phyloP scores from a whole-genome alignment of 1,284 basidiomycete species.

The Irpex lacteus region DNA sequence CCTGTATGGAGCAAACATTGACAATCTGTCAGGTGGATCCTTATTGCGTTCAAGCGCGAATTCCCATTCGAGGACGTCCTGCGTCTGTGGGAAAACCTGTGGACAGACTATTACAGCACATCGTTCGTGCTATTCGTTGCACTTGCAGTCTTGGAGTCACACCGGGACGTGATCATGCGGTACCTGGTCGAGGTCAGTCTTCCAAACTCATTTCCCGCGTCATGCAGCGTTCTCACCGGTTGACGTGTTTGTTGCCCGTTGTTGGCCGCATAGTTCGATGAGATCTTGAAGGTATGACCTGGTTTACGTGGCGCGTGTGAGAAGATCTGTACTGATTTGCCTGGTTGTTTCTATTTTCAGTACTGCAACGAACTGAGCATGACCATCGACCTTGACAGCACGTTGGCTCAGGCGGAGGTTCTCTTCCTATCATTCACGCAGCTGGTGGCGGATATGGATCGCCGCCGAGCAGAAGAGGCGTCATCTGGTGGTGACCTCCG shows the following conservation, averaged over 20 bases:
- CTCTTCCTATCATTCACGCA: conserved; percentile 85
- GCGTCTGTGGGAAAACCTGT: conserved; percentile 93
- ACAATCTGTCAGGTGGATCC: conserved; percentile 58
- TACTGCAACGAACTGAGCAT: conserved; percentile 93
- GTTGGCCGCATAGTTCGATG: conserved; percentile 57
- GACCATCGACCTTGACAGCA: conserved; percentile 90
- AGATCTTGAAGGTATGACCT: conserved; percentile 74
- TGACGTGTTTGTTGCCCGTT: background rate
- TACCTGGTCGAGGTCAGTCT: conserved; percentile 83
- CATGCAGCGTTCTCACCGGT: background rate
- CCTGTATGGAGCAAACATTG: background rate
- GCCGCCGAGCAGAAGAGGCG: conserved; percentile 56
- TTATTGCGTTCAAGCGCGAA: conserved; percentile 94
- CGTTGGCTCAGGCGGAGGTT: conserved; percentile 91
- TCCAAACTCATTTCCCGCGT: background rate
- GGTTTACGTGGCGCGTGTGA: background rate
- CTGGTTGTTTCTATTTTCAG: conserved; percentile 22
- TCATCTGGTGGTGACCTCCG: conserved; percentile 13
- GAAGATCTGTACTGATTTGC: conserved; percentile 1
- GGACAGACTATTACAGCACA: conserved; percentile 88
- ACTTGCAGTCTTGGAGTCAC: conserved; percentile 89
- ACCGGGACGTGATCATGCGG: conserved; percentile 89
- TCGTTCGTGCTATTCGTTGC: conserved; percentile 94
- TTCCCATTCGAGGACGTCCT: conserved; percentile 90
- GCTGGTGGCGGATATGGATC: conserved; percentile 86